Evolutionary conservation across 1,284 basidiomycete genomes (phyloP), one percentile per base, ranked within the genome.

Genomic region (Boletus mariae): DNA sequence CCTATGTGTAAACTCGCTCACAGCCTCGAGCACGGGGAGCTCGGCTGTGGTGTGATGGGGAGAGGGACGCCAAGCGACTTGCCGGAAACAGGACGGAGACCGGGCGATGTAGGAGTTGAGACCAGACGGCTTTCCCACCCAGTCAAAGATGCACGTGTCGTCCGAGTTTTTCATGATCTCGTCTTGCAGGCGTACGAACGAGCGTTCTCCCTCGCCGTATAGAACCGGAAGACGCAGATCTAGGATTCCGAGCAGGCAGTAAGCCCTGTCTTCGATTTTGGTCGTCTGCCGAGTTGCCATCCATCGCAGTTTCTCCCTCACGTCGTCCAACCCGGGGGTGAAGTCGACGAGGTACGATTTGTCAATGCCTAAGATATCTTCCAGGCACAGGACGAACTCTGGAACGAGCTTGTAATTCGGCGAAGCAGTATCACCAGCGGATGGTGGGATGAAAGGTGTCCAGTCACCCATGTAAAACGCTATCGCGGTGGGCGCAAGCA

Each of bases 111-210:
- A 67, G 0, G 65, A 67, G 42, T 65, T 65, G 51, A 65, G 59
- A 9, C 26, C 47, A 5, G 65, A 63, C 12, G 62, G 63, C 11
- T 53, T 45, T 6, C 62, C 62, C 8, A 67, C 61, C 62, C 62
- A 64, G 47, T 67, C 65, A 47, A 64, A 67, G 46, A 64, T 65
- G 7, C 47, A 45, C 12, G 59, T 61, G 49, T 67, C 59, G 9
- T 67, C 65, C 0, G 59, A 57, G 51, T 55, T 56, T 46, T 65
- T 64, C 65, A 67, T 67, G 41, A 67, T 61, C 44, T 67, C 61
- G 15, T 67, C 63, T 52, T 64, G 62, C 26, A 67, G 63, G n/a
- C 65, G 63, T n/a, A 56, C 52, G 32, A 67, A 64, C 20, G 62
- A 40, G 10, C 55, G 44, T 2, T 61, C 55, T 20, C 61, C 56